Percentiles rank a stretch among this genome's conserved stretches.
Conservation (phyloP, 164 flowering plant genomes). For the Annona squamosa region DNA sequence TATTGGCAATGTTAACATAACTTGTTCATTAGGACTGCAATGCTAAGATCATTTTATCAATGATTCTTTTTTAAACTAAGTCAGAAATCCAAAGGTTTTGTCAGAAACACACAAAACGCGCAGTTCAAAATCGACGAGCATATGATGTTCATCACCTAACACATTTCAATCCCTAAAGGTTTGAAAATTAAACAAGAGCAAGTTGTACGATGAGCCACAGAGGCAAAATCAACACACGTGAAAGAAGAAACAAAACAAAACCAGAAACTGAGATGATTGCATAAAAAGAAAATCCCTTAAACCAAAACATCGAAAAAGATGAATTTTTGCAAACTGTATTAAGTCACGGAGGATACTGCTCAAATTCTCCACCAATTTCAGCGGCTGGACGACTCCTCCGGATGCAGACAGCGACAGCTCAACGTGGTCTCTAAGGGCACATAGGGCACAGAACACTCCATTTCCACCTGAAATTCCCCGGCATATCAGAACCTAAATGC, state of each 20-base stretch:
- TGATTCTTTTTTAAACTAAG: not conserved
- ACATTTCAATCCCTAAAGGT: not conserved
- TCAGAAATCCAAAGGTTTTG: not conserved
- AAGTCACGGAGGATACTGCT: conserved; percentile 32
- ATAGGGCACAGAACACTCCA: conserved; percentile 50
- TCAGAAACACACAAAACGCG: not conserved
- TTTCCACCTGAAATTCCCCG: conserved; percentile 30
- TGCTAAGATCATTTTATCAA: not conserved
- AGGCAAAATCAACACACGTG: not conserved
- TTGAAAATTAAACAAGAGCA: not conserved
- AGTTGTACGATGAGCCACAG: not conserved
- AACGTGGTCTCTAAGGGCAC: conserved; percentile 44
- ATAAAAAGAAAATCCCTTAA: not conserved
- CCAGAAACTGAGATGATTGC: too few relatives aligned
- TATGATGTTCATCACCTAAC: not conserved
- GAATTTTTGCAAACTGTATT: not conserved
- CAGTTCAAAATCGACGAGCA: not conserved
- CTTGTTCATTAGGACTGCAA: not conserved
- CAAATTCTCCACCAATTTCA: conserved; percentile 50
- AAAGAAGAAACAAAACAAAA: not conserved
- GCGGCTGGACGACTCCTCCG: conserved; percentile 36
- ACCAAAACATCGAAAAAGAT: conserved; percentile 24
- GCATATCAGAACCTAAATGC: not conserved
- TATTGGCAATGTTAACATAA: not conserved
- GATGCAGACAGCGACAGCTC: conserved; percentile 33